A percentile compares a stretch with the other conserved stretches of the same genome.
These are phyloP conservation scores for Mortierella antarctica DNA, from an alignment of 192 early-diverging fungal genomes.

Conservation along the genomic window DNA sequence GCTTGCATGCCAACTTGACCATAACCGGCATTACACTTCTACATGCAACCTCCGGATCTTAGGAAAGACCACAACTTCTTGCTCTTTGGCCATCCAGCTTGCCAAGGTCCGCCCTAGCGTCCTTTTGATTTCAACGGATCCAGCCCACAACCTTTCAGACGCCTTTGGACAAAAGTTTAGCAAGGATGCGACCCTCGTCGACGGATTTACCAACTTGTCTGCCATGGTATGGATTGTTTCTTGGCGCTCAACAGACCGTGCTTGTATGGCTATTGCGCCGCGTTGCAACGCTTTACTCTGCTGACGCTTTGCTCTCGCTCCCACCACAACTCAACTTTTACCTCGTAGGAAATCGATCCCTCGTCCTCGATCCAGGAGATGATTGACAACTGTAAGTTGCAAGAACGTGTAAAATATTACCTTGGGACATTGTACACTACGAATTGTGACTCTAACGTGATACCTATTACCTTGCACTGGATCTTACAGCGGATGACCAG, in stretches of 20 bases:
- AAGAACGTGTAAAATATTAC: background rate
- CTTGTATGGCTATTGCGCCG: no score
- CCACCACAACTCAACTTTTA: background rate
- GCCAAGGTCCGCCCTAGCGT: constrained; percentile 92
- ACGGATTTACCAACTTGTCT: constrained; percentile 94
- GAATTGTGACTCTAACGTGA: background rate
- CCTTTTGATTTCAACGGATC: constrained; percentile 98
- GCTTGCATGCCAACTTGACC: background rate
- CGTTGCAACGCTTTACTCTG: no score
- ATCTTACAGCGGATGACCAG: constrained; percentile 67
- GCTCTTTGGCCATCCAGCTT: constrained; percentile 95
- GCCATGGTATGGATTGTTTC: constrained; percentile 79
- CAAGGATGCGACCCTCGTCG: constrained; percentile 94
- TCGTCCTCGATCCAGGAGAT: constrained; percentile 98
- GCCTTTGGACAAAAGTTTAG: constrained; percentile 99
- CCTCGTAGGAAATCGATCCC: constrained; percentile 95
- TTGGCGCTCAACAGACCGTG: background rate
- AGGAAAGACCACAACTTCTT: constrained; percentile 81
- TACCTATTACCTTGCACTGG: background rate
- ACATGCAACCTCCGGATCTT: background rate
- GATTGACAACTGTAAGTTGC: constrained; percentile 85
- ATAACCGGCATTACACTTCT: background rate
- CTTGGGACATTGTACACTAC: constrained; percentile 16
- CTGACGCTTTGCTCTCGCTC: no score
- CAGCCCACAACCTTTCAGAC: constrained; percentile 99